Percentiles rank a stretch among this genome's conserved stretches.
These are phyloP conservation scores for Boletus rubroflammeus DNA, from an alignment of 768 basidiomycete genomes.

Conservation along the genomic window DNA sequence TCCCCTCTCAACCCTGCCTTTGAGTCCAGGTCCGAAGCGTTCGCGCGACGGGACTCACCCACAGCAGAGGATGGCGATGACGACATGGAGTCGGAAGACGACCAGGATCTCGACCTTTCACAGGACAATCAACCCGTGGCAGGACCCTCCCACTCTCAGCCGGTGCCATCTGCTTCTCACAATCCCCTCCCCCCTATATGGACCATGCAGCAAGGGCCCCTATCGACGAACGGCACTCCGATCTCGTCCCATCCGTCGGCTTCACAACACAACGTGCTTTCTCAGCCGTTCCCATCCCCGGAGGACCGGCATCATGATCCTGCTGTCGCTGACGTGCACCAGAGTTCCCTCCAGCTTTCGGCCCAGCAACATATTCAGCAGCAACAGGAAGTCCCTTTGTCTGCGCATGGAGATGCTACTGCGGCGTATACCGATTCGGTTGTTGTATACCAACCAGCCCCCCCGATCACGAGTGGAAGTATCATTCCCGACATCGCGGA, in stretches of 20 bases:
- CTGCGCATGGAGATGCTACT: conserved; percentile 22
- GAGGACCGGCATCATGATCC: conserved; percentile 28
- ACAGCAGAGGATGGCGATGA: conserved; percentile 32
- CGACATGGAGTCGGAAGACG: conserved; percentile 38
- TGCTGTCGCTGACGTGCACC: conserved; percentile 25
- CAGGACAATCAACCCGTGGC: conserved; percentile 24
- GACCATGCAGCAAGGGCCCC: conserved; percentile 32
- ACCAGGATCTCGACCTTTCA: conserved; percentile 28
- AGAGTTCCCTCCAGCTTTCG: conserved; percentile 28
- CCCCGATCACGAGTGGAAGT: conserved; percentile 31
- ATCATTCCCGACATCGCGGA: conserved; percentile 42
- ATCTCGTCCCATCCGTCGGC: conserved; percentile 31
- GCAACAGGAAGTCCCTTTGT: conserved; percentile 29
- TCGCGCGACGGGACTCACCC: conserved; percentile 26
- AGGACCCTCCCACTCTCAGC: conserved; percentile 31
- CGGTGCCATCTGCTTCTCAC: conserved; percentile 23
- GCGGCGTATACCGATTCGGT: conserved; percentile 27
- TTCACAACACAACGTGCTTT: conserved; percentile 27
- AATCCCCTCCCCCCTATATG: conserved; percentile 33
- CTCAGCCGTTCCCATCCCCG: conserved; percentile 30
- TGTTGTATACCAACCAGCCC: conserved; percentile 33
- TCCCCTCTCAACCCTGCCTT: conserved; percentile 42
- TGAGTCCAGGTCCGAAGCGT: conserved; percentile 30
- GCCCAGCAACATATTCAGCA: conserved; percentile 29
- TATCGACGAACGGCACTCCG: conserved; percentile 26